Evolutionary conservation across 2,329 filamentous ascomycete species (phyloP).

Genomic region (Trichoderma breve): DNA sequence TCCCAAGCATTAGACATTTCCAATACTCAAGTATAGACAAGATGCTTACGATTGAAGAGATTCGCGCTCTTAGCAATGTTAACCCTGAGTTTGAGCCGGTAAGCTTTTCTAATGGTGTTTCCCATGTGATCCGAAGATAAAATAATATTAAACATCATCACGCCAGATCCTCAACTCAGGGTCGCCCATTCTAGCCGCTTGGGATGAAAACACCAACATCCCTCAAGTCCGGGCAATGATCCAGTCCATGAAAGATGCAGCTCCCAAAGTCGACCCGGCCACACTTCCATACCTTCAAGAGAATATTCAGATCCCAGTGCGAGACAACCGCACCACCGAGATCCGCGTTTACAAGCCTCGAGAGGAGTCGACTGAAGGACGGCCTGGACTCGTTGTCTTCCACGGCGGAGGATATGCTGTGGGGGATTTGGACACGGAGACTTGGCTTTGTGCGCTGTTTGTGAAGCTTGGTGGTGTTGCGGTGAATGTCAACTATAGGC

Average conservation of each 20-base stretch:
- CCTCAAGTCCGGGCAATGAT: constrained; percentile 25
- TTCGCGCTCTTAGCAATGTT: constrained; percentile 24
- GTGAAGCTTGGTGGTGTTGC: constrained; percentile 28
- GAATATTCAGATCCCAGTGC: constrained; percentile 26
- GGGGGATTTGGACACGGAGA: constrained; percentile 29
- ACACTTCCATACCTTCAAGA: constrained; percentile 24
- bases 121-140: not conserved
- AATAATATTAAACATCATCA: not conserved
- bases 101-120: not conserved
- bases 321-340: constrained; percentile 26
- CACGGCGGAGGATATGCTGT: constrained; percentile 31
- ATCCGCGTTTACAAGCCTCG: constrained; percentile 28
- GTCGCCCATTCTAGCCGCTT: constrained; percentile 24
- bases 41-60: constrained; percentile 31
- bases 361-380: constrained; percentile 19
- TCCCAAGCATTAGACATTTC: not conserved
- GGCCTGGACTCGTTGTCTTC: constrained; percentile 26
- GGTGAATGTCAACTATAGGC: constrained; percentile 27
- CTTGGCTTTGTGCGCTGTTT: constrained; percentile 28
- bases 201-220: constrained; percentile 28
- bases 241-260: constrained; percentile 16
- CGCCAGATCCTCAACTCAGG: constrained; percentile 9
- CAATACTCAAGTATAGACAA: not conserved
- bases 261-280: constrained; percentile 20
- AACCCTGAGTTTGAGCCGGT: constrained; percentile 25